Evolutionary conservation across 306 rosid genomes (phyloP), one percentile per base, ranked within the genome.

Genomic region (Trichosanthes truncata): DNA sequence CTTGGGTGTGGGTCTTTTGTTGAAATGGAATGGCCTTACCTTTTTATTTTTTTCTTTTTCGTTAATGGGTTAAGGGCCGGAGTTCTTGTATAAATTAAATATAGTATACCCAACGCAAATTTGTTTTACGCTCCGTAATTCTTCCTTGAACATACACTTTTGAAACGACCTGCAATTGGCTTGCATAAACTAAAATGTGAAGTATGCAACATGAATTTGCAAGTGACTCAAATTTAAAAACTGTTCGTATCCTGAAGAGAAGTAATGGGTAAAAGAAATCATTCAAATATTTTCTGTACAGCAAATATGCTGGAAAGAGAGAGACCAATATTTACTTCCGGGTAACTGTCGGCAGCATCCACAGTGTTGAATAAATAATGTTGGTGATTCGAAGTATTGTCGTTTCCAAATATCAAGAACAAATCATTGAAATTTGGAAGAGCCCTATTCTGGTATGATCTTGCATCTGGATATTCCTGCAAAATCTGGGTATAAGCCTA

Each of bases 351-450:
- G 77, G 15, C 80, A 4, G 78, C 74, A 56, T 69, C 82, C 68
- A 83, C 66, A 69, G 81, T 79, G 79, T 75, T 40, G 61, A 41
- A 73, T 76, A 83, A 74, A 81, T 52, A 79, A 59, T 78, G 75
- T 41, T 38, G 40, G 25, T 56, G 82, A 35, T 74, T 71, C 67
- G 36, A 60, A 67, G 20, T 6, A 45, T 52, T 76, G 55, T 65
- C 62, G 55, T 82, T 76, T 75, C 89, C 91, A 81, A 81, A 87
- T 67, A 89, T 87, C 78, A 89, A 80, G 83, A 78, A 86, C 78
- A 89, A 76, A 78, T 89, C 90, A 80, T 86, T 84, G 82, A 87
- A 80, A 83, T 80, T 89, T 57, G 91, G 91, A 7, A 89, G 88
- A 71, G 89, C 56, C 82, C 88, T 83, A 73, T 82, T 80, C 65